phyloP scores from a whole-genome alignment of 1,139 yeast genomes.

The Hyphopichia khmerensis region DNA sequence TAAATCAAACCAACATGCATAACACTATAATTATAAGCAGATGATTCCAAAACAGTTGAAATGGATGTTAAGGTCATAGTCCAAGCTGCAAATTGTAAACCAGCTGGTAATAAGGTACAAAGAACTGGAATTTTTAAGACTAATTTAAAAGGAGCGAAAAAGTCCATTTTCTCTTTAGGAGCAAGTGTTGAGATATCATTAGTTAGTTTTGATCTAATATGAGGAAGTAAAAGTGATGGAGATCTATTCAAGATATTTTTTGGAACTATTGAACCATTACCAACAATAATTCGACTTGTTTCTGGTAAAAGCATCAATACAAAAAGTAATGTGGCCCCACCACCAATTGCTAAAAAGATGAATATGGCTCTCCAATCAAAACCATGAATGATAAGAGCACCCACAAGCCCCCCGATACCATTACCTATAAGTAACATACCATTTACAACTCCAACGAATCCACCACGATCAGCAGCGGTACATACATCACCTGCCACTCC shows the following conservation, averaged over 20 bases:
- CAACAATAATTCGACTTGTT: slow-evolving; percentile 35
- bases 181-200: slow-evolving; percentile 27
- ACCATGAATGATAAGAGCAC: slow-evolving; percentile 31
- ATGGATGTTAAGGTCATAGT: slow-evolving; percentile 35
- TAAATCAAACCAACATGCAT: slow-evolving; percentile 39
- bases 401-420: slow-evolving; percentile 41
- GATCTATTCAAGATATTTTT: slow-evolving; percentile 17
- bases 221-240: slow-evolving; percentile 24
- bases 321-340: slow-evolving; percentile 28
- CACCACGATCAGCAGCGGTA: slow-evolving; percentile 34
- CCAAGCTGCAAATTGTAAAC: slow-evolving; percentile 39
- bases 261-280: slow-evolving; percentile 38
- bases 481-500: slow-evolving; percentile 45
- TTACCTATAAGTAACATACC: slow-evolving; percentile 40
- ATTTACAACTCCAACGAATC: slow-evolving; percentile 36
- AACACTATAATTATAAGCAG: slow-evolving; percentile 28
- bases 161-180: slow-evolving; percentile 17
- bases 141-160: slow-evolving; percentile 30
- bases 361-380: slow-evolving; percentile 42
- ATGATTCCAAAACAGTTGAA: slow-evolving; percentile 27
- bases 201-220: slow-evolving; percentile 21
- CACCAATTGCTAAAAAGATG: slow-evolving; percentile 36
- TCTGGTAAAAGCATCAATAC: slow-evolving; percentile 31
- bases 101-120: slow-evolving; percentile 28
- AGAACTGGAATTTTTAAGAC: slow-evolving; percentile 23